Evolutionary conservation across 208 protist species (phyloP), one percentile per base, ranked within the genome.

Genomic region (Crithidia acanthocephali): DNA sequence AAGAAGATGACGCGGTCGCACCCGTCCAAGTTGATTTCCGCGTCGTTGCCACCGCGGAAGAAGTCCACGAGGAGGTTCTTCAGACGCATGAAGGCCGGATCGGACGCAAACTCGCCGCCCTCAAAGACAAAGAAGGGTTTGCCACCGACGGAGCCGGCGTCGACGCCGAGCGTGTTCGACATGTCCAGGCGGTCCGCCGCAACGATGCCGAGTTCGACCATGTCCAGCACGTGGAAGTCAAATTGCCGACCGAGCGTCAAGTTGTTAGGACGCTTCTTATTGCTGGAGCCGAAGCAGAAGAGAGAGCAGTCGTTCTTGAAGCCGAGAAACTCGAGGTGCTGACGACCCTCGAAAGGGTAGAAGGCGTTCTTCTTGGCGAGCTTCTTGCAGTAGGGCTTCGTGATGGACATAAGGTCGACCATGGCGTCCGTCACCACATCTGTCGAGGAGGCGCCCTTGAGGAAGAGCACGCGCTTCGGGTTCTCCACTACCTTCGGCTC

Each of bases 291-390:
- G 62, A 97, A 95, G 72, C 84, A 92, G 61, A 97, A 96, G 23
- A 97, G 80, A 0, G 89, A 95, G 83, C 87, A 95, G 80, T 97
- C 93, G 68, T 97, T 97, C 70, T 97, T 97, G 75, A 95, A 96
- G 32, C 90, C 87, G 40, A 95, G 76, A 65, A 96, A 95, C 79
- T 97, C 89, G 7, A 97, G 56, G 53, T 95, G 87, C 79, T 95
- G 79, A 22, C 84, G 78, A 0, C 86, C 82, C 25, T 97, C 93
- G 59, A 97, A 97, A 13, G 93, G 91, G 32, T 83, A 68, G 66
- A 97, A 95, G 6, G 76, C 89, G 63, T 96, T 95, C 37, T 86
- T 86, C 73, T 97, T 95, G 50, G 80, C 78, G 10, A 95, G 79
- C 63, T 86, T 86, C 48, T 92, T 93, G 76, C 81, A 84, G 73